A percentile compares a stretch with the other conserved stretches of the same genome.
phyloP scores from a whole-genome alignment of 495 filamentous ascomycete genomes.

The Tuber magnatum region DNA sequence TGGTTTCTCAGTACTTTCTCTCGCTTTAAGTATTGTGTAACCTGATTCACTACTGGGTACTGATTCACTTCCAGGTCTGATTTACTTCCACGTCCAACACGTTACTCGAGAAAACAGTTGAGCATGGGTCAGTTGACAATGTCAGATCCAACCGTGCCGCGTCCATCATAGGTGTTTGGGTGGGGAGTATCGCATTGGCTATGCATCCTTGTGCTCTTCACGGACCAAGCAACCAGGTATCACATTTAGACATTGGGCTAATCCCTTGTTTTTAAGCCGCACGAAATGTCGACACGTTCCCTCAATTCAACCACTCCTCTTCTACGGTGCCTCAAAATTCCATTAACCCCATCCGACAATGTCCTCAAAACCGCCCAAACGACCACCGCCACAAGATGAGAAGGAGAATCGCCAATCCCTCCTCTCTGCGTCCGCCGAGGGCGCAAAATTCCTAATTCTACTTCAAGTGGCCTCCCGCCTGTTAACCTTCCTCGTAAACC shows the following conservation, averaged over 20 bases:
- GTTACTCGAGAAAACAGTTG: background rate
- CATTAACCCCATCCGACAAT: slow-evolving; percentile 11
- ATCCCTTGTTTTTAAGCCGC: slow-evolving; percentile 21
- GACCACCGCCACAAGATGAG: slow-evolving; percentile 7
- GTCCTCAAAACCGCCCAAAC: slow-evolving; percentile 16
- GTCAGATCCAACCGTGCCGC: background rate
- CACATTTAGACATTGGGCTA: background rate
- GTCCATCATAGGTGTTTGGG: background rate
- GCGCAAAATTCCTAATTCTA: slow-evolving; percentile 76
- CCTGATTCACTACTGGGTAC: background rate
- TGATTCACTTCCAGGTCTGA: background rate
- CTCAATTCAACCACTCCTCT: background rate
- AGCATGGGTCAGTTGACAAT: background rate
- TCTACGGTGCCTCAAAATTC: background rate
- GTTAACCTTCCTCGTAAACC: slow-evolving; percentile 84
- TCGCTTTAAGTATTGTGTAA: background rate
- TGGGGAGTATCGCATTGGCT: background rate
- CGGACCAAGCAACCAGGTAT: background rate
- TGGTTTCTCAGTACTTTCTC: background rate
- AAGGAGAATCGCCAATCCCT: slow-evolving; percentile 29
- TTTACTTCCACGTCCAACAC: background rate
- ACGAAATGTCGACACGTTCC: slow-evolving; percentile 18
- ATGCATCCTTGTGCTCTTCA: background rate
- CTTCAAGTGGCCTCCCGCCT: slow-evolving; percentile 76
- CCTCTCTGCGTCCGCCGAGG: slow-evolving; percentile 53